These are phyloP conservation scores for Boechera retrofracta DNA, from an alignment of 345 rosid species.

Conservation along the genomic window DNA sequence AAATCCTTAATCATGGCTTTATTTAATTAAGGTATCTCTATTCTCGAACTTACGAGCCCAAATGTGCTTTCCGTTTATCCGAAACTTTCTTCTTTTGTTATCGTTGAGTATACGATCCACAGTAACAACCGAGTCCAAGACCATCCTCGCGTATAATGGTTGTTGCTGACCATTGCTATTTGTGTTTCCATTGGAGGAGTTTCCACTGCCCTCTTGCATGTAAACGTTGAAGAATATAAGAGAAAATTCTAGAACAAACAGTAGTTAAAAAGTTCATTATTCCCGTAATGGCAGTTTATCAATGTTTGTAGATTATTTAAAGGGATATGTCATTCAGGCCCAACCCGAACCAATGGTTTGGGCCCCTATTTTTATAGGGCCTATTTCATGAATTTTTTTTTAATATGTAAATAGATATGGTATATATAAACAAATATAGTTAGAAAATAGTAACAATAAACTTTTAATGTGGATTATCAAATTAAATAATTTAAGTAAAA, in stretches of 20 bases:
- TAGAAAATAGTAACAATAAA: no score
- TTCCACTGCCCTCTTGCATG: not conserved
- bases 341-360: no score
- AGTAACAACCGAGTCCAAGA: conserved; percentile 19
- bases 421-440: no score
- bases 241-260: conserved; percentile 41
- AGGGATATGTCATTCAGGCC: conserved; percentile 15
- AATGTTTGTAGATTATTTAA: conserved; percentile 27
- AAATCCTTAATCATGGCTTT: not conserved
- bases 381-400: no score
- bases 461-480: no score
- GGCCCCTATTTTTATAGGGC: no score
- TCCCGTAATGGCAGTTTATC: conserved; percentile 38
- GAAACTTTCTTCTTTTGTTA: not conserved
- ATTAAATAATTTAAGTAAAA: no score
- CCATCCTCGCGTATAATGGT: conserved; percentile 28
- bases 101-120: conserved; percentile 33
- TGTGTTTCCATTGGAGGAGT: no score
- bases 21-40: not conserved
- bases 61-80: conserved; percentile 37
- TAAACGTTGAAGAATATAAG: conserved; percentile 40
- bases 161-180: not conserved
- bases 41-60: conserved; percentile 45
- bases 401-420: no score
- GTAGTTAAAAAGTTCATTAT: conserved; percentile 43